phyloP scores from a whole-genome alignment of 768 basidiomycete species.

The Naematelia aurantialba region DNA sequence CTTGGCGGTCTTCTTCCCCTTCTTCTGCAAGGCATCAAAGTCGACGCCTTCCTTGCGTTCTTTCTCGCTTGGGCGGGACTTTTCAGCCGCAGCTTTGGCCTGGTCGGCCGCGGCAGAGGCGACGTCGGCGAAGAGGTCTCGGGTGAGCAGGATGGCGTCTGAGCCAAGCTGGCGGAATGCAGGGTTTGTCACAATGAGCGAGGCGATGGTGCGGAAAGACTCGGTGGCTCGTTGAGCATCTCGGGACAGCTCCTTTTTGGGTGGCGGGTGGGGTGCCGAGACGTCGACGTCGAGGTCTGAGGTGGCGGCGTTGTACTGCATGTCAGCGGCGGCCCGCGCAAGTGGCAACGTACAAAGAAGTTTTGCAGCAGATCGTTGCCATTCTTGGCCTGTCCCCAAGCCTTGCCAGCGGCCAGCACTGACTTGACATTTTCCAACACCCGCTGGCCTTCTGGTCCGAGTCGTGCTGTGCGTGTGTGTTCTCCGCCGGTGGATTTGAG shows the following conservation, averaged over 20 bases:
- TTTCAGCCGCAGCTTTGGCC: slow-evolving; percentile 48
- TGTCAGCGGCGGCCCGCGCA: background rate
- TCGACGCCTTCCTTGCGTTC: slow-evolving; percentile 50
- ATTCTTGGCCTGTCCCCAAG: slow-evolving; percentile 52
- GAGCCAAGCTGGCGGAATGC: slow-evolving; percentile 50
- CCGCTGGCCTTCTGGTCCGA: slow-evolving; percentile 45
- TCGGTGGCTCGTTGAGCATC: slow-evolving; percentile 46
- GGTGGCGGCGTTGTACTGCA: slow-evolving; percentile 45
- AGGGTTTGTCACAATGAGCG: slow-evolving; percentile 49
- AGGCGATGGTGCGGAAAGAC: slow-evolving; percentile 48
- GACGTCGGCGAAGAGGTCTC: slow-evolving; percentile 52
- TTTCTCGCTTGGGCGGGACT: slow-evolving; percentile 37
- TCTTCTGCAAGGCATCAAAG: slow-evolving; percentile 39
- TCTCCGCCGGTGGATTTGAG: slow-evolving; percentile 45
- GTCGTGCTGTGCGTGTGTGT: slow-evolving; percentile 44
- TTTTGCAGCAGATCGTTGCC: slow-evolving; percentile 48
- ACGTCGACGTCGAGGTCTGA: slow-evolving; percentile 48
- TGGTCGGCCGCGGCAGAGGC: slow-evolving; percentile 48
- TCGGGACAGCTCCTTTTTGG: slow-evolving; percentile 38
- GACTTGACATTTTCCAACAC: slow-evolving; percentile 46
- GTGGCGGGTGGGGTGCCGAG: slow-evolving; percentile 16
- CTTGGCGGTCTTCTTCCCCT: slow-evolving; percentile 48
- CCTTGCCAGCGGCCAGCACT: slow-evolving; percentile 44
- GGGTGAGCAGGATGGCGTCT: slow-evolving; percentile 47
- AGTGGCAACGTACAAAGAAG: slow-evolving; percentile 43